phyloP scores from a whole-genome alignment of 768 basidiomycete species.

The Solioccasus polychromus region DNA sequence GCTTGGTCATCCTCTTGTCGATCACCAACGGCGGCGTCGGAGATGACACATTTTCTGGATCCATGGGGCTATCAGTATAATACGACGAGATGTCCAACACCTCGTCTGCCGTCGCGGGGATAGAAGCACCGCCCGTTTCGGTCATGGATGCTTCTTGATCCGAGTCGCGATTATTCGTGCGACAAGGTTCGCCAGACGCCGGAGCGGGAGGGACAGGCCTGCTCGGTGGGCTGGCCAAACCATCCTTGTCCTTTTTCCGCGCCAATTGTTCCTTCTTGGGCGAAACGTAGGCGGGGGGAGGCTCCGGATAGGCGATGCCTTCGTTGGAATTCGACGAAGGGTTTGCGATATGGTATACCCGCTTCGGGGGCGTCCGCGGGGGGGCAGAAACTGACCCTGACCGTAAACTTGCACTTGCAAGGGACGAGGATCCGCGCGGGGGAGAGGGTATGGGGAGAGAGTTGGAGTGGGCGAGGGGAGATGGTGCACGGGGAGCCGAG shows the following conservation, averaged over 20 bases:
- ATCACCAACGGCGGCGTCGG: constrained; percentile 34
- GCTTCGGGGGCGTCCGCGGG: constrained; percentile 36
- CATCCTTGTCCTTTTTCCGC: constrained; percentile 21
- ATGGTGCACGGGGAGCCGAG: constrained; percentile 11
- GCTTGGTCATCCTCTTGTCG: constrained; percentile 19
- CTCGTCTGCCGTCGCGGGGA: constrained; percentile 25
- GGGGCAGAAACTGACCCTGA: constrained; percentile 7
- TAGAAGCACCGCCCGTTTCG: constrained; percentile 1
- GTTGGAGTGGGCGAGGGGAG: constrained; percentile 25
- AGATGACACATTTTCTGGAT: constrained; percentile 8
- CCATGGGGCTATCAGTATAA: constrained; percentile 9
- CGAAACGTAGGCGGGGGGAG: constrained; percentile 47
- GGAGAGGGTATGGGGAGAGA: constrained; percentile 20
- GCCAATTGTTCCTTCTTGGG: constrained; percentile 9
- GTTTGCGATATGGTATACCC: constrained; percentile 44
- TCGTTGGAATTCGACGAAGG: constrained; percentile 27
- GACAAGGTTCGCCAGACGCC: constrained; percentile 6
- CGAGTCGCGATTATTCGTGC: not conserved
- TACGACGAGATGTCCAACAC: constrained; percentile 29
- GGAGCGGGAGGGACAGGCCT: constrained; percentile 21
- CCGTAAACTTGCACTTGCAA: not conserved
- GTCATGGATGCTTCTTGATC: not conserved
- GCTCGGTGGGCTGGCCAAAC: constrained; percentile 8
- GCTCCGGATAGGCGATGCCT: too few species aligned
- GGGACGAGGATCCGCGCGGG: constrained; percentile 5